Conservation (phyloP, 2,329 filamentous ascomycete species). For the Saccharata proteae region DNA sequence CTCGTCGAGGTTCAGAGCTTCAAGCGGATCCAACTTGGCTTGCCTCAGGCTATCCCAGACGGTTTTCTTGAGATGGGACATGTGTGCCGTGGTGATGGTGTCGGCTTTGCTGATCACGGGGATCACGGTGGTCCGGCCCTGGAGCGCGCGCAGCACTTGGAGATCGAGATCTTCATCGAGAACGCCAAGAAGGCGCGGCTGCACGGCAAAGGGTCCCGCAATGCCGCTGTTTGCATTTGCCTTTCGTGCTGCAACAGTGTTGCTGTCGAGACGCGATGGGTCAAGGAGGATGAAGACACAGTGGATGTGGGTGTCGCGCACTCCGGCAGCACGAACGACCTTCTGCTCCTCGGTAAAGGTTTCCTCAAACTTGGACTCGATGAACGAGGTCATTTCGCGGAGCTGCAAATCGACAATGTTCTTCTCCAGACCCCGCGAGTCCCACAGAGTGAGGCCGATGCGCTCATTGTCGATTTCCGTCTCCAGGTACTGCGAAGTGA, state of each 20-base stretch:
- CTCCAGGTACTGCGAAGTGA: conserved; percentile 81
- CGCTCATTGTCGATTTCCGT: conserved; percentile 89
- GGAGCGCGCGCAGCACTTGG: conserved; percentile 74
- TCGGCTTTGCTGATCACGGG: conserved; percentile 95
- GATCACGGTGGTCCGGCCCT: conserved; percentile 90
- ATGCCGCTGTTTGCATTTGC: conserved; percentile 28
- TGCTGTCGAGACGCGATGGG: conserved; percentile 71
- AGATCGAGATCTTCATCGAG: conserved; percentile 84
- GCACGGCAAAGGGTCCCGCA: conserved; percentile 15
- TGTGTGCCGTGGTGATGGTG: conserved; percentile 89
- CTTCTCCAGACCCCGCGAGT: conserved; percentile 90
- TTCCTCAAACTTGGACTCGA: conserved; percentile 97
- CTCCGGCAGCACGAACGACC: conserved; percentile 82
- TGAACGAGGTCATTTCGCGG: conserved; percentile 77
- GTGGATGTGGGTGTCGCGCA: conserved; percentile 94
- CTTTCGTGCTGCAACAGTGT: conserved; percentile 50
- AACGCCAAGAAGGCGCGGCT: conserved; percentile 44
- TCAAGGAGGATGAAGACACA: conserved; percentile 89
- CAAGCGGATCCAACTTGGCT: conserved; percentile 76
- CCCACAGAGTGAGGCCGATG: conserved; percentile 88
- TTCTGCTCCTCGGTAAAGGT: conserved; percentile 97
- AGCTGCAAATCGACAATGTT: conserved; percentile 90
- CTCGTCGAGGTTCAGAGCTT: conserved; percentile 68
- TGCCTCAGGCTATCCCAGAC: conserved; percentile 83
- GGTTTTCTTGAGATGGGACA: conserved; percentile 79